phyloP scores from a whole-genome alignment of 768 basidiomycete species.

The Pholiota molesta region DNA sequence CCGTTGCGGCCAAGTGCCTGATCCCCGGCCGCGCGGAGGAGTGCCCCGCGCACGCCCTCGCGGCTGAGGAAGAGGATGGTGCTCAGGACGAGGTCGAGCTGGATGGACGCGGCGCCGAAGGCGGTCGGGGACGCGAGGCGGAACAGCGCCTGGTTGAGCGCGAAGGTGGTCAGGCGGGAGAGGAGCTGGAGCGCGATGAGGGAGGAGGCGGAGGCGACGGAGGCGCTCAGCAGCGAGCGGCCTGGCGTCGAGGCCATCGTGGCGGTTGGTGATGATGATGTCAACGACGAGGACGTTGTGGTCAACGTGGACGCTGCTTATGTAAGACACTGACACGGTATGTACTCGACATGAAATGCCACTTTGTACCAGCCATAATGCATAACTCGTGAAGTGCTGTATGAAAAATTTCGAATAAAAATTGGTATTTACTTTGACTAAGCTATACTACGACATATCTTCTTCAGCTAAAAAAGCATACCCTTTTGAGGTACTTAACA shows the following conservation, averaged over 20 bases:
- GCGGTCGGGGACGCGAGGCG: slow-evolving; percentile 82
- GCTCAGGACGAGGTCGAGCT: slow-evolving; percentile 89
- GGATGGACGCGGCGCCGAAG: slow-evolving; percentile 90
- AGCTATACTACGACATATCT: no score
- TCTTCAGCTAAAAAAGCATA: no score
- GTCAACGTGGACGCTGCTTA: not conserved
- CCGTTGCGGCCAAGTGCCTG: no score
- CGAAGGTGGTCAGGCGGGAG: slow-evolving; percentile 84
- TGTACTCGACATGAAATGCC: no score
- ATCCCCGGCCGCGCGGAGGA: slow-evolving; percentile 58
- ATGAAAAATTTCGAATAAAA: no score
- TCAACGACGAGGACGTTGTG: not conserved
- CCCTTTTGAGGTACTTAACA: no score
- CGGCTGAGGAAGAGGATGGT: slow-evolving; percentile 91
- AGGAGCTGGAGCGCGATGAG: slow-evolving; percentile 87
- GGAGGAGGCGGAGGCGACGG: slow-evolving; percentile 53
- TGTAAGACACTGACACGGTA: no score
- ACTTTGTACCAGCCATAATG: no score
- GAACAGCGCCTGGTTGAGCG: slow-evolving; percentile 85
- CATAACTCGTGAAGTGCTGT: no score
- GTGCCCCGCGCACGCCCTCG: slow-evolving; percentile 89
- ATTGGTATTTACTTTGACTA: no score
- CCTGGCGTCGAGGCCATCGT: slow-evolving; percentile 5
- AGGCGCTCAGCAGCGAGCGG: slow-evolving; percentile 29
- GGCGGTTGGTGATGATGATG: not conserved